Percentiles rank a stretch among this genome's conserved stretches.
These are phyloP conservation scores for Xylaria sp. DNA, from an alignment of 2,329 filamentous ascomycete genomes.

Conservation along the genomic window DNA sequence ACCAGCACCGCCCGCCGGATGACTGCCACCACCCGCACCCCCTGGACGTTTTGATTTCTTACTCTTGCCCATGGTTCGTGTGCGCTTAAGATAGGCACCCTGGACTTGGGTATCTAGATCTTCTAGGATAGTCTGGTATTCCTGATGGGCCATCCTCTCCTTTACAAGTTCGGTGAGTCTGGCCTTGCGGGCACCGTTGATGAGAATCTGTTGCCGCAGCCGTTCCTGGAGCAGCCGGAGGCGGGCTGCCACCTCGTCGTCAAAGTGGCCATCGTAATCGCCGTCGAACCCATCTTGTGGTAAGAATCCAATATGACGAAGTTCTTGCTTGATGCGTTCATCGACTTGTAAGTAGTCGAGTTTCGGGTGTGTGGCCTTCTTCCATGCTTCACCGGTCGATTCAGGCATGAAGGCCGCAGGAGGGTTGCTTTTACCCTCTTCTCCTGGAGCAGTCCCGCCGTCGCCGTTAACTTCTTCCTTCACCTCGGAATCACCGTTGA, in stretches of 20 bases:
- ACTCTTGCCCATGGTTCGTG: conserved; percentile 90
- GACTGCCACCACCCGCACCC: conserved; percentile 76
- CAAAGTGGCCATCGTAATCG: conserved; percentile 88
- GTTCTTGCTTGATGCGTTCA: conserved; percentile 88
- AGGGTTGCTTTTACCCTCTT: conserved; percentile 59
- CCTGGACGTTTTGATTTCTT: conserved; percentile 88
- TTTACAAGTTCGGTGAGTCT: conserved; percentile 87
- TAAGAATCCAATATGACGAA: conserved; percentile 89
- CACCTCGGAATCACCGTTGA: conserved; percentile 54
- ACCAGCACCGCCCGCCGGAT: conserved; percentile 66
- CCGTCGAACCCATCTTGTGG: conserved; percentile 71
- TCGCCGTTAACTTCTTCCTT: conserved; percentile 67
- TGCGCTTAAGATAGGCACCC: conserved; percentile 93
- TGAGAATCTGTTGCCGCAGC: conserved; percentile 82
- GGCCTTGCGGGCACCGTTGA: conserved; percentile 91
- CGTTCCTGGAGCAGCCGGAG: conserved; percentile 85
- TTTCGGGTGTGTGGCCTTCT: conserved; percentile 77
- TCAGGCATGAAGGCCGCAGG: conserved; percentile 85
- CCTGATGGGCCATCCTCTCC: conserved; percentile 94
- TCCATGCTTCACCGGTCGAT: conserved; percentile 79
- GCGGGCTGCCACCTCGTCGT: conserved; percentile 93
- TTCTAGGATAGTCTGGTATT: conserved; percentile 96
- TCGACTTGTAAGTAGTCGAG: conserved; percentile 89
- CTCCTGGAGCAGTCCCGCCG: conserved; percentile 50
- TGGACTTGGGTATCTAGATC: conserved; percentile 96